These are phyloP conservation scores for Fusarium globosum DNA, from an alignment of 2,329 filamentous ascomycete species.

Conservation along the genomic window DNA sequence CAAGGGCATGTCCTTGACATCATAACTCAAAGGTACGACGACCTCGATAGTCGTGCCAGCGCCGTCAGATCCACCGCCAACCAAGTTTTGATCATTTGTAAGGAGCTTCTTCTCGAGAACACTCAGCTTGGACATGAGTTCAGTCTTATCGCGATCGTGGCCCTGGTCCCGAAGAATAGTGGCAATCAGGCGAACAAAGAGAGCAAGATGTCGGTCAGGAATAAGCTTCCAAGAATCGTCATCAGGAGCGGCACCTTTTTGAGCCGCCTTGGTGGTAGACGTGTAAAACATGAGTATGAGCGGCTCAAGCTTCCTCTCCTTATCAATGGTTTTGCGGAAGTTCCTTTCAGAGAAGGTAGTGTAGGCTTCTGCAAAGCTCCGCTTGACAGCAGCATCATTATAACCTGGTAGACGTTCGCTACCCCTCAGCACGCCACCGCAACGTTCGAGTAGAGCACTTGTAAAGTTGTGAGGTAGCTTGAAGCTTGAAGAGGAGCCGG, in stretches of 20 bases:
- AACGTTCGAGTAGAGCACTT: conserved; percentile 71
- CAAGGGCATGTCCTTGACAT: conserved; percentile 96
- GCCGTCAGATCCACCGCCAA: conserved; percentile 48
- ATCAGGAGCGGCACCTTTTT: conserved; percentile 78
- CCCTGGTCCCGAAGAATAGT: conserved; percentile 85
- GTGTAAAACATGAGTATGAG: conserved; percentile 97
- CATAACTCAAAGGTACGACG: conserved; percentile 83
- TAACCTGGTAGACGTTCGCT: conserved; percentile 88
- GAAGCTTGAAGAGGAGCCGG: conserved; percentile 59
- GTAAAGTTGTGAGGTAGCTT: conserved; percentile 70
- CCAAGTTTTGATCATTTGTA: conserved; percentile 90
- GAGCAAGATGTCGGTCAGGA: conserved; percentile 92
- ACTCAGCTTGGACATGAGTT: conserved; percentile 81
- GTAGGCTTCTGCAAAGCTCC: conserved; percentile 94
- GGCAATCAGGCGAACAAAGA: conserved; percentile 89
- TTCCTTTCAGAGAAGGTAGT: conserved; percentile 90
- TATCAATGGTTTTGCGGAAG: conserved; percentile 92
- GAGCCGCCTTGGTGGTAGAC: conserved; percentile 84
- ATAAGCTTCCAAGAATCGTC: conserved; percentile 93
- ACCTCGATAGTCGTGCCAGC: conserved; percentile 75
- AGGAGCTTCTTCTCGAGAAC: conserved; percentile 93
- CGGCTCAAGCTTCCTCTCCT: conserved; percentile 92
- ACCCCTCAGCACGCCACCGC: conserved; percentile 83
- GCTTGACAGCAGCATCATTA: conserved; percentile 89
- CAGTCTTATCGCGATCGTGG: conserved; percentile 85